Evolutionary conservation across 495 filamentous ascomycete genomes (phyloP).

Genomic region (Penicillium flavigenum): DNA sequence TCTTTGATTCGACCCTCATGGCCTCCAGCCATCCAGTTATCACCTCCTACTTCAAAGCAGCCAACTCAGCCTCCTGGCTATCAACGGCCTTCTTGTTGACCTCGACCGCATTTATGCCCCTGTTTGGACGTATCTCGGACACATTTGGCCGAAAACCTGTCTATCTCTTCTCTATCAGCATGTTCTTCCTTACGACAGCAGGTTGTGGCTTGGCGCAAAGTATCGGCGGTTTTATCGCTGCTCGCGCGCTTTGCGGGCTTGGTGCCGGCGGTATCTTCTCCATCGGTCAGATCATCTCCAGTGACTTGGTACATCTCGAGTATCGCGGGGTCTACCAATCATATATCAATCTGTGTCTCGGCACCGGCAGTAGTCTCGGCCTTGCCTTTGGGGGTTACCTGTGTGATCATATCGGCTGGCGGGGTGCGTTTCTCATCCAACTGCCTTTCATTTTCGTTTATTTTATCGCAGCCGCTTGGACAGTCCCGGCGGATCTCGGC

Average conservation of each 20-base stretch:
- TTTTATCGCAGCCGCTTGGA: conserved; percentile 53
- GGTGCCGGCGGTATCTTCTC: conserved; percentile 73
- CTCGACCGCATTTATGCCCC: conserved; percentile 68
- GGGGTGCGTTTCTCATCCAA: conserved; percentile 69
- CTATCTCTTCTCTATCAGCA: conserved; percentile 59
- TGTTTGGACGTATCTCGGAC: conserved; percentile 72
- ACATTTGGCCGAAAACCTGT: conserved; percentile 68
- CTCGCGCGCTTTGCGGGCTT: conserved; percentile 69
- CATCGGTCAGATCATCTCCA: conserved; percentile 70
- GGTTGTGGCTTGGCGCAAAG: conserved; percentile 73
- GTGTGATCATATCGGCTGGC: conserved; percentile 72
- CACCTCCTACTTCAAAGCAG: conserved; percentile 72
- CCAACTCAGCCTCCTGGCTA: conserved; percentile 77
- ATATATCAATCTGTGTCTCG: conserved; percentile 70
- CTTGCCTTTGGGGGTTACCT: conserved; percentile 72
- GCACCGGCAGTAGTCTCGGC: conserved; percentile 61
- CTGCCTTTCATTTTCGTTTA: conserved; percentile 63
- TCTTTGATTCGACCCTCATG: conserved; percentile 79
- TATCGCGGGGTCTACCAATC: conserved; percentile 72
- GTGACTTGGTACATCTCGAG: conserved; percentile 74
- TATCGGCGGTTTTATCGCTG: conserved; percentile 71
- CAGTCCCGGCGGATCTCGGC: conserved; percentile 62
- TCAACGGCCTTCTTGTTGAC: conserved; percentile 79
- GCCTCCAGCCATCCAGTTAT: conserved; percentile 80
- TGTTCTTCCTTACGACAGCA: conserved; percentile 65